Conservation (phyloP, 2,329 filamentous ascomycete genomes). For the Penicillium sp. region DNA sequence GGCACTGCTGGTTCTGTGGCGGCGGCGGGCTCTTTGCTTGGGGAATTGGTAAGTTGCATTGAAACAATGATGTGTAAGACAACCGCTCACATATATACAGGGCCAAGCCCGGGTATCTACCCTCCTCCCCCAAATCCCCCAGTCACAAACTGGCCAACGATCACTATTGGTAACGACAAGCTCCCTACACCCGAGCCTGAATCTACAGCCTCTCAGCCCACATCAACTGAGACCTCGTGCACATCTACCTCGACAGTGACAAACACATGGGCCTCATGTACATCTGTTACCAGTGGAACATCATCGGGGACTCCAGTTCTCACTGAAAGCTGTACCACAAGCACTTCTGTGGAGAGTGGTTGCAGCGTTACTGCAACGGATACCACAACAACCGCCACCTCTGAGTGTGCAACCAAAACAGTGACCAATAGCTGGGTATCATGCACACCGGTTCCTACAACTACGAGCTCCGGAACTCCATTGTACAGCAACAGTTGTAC, state of each 20-base stretch:
- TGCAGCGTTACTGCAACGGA: not conserved
- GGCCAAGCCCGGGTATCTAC: not conserved
- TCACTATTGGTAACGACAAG: not conserved
- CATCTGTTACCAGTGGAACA: not conserved
- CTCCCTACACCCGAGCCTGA: not conserved
- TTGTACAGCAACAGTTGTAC: not conserved
- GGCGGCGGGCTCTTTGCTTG: not conserved
- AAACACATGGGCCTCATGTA: not conserved
- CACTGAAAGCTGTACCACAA: not conserved
- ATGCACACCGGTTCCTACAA: not conserved
- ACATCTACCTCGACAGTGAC: not conserved
- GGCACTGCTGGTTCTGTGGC: not conserved
- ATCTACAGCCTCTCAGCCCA: not conserved
- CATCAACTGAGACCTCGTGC: not conserved
- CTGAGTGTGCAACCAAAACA: not conserved
- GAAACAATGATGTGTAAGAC: not conserved
- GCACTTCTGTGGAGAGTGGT: not conserved
- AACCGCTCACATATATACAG: not conserved
- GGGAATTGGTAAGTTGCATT: not conserved
- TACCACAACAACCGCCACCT: not conserved
- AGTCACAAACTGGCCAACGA: not conserved
- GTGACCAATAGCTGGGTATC: slow-evolving; percentile 1
- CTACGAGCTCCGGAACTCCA: not conserved
- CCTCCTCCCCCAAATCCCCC: not conserved
- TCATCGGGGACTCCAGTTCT: not conserved